Base-by-base conservation (phyloP, 352 stramenopile species). In the Globisporangium emineosum region DNA sequence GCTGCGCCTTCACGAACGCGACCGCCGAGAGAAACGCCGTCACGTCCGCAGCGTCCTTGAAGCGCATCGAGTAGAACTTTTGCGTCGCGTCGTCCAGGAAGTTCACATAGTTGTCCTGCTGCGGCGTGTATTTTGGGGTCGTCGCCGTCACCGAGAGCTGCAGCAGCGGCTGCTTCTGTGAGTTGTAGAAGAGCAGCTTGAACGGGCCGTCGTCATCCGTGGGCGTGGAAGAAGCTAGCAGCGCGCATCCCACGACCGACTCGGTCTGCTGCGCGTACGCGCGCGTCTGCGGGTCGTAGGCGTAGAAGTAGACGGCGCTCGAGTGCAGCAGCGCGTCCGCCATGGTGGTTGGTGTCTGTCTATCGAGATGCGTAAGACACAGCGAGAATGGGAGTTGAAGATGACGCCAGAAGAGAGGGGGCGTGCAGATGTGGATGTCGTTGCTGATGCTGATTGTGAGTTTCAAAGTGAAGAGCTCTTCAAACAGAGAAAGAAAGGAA, bases 91-190 rank as follows among this genome's bases (percentile, higher is more conserved):
- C 61, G 37, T 85, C 76, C 57, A 84, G 80, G 57, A 91, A 89
- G 65, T 85, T 85, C 13, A 90, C 79, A 65, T 93, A 91, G 58
- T 87, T 62, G 67, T 91, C 79, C 49, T 89, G 78, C 66, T 93
- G 85, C 47, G 79, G 73, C 32, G 79, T 78, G 62, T 89, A 90
- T 21, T 72, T 75, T 29, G 71, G 59, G 23, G 30, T 42, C 12
- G 57, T 51, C 21, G 70, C 25, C n/a, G 64, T 71, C 47, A 91
- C 57, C 23, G 74, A 49, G 21, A 85, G 62, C 66, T 81, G 68
- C 47, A 89, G 53, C 21, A 91, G 52, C n/a, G 84, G 77, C 51
- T 81, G 62, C 73, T 91, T 91, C 51, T 87, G 65, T 15, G 75
- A 72, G 66, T 92, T 80, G 68, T 94, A 94, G 29, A 91, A 79